Evolutionary conservation across 2,329 filamentous ascomycete genomes (phyloP).

Genomic region (Daldinia eschscholtzii): DNA sequence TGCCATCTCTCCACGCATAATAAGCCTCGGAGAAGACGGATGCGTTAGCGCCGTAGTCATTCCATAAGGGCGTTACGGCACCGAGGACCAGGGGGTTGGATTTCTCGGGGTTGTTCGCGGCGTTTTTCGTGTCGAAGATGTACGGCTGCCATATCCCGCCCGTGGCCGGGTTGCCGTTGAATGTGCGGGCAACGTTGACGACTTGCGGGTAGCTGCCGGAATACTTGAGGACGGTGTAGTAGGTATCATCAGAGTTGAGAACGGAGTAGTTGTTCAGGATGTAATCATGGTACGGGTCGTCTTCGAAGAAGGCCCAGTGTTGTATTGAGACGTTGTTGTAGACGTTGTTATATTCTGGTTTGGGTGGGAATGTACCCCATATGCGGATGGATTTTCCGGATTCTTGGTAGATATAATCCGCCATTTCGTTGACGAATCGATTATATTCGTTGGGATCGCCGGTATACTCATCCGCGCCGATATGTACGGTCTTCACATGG

Average conservation of each 20-base stretch:
- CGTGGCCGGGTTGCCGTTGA: slow-evolving; percentile 58
- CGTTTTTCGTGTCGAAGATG: slow-evolving; percentile 64
- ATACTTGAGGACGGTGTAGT: slow-evolving; percentile 65
- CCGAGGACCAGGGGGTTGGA: slow-evolving; percentile 60
- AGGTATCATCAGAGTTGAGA: slow-evolving; percentile 67
- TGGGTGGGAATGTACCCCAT: slow-evolving; percentile 68
- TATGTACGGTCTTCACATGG: slow-evolving; percentile 65
- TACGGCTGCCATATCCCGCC: slow-evolving; percentile 61
- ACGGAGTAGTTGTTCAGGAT: slow-evolving; percentile 61
- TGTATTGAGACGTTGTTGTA: slow-evolving; percentile 62
- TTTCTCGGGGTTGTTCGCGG: slow-evolving; percentile 60
- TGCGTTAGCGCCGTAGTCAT: slow-evolving; percentile 66
- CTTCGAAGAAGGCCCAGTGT: slow-evolving; percentile 68
- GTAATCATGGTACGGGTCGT: slow-evolving; percentile 61
- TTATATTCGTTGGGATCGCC: slow-evolving; percentile 63
- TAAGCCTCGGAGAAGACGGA: slow-evolving; percentile 65
- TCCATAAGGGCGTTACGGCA: slow-evolving; percentile 65
- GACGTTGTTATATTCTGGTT: slow-evolving; percentile 55
- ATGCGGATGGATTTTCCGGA: slow-evolving; percentile 63
- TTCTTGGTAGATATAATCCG: slow-evolving; percentile 57
- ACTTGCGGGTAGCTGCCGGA: slow-evolving; percentile 60
- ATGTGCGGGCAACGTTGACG: slow-evolving; percentile 61
- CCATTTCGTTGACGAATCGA: slow-evolving; percentile 65
- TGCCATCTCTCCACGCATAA: slow-evolving; percentile 63
- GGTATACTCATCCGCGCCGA: slow-evolving; percentile 69